These are phyloP conservation scores for Saccharomycopsis hybrid DNA, from an alignment of 1,139 yeast genomes.

Conservation along the genomic window DNA sequence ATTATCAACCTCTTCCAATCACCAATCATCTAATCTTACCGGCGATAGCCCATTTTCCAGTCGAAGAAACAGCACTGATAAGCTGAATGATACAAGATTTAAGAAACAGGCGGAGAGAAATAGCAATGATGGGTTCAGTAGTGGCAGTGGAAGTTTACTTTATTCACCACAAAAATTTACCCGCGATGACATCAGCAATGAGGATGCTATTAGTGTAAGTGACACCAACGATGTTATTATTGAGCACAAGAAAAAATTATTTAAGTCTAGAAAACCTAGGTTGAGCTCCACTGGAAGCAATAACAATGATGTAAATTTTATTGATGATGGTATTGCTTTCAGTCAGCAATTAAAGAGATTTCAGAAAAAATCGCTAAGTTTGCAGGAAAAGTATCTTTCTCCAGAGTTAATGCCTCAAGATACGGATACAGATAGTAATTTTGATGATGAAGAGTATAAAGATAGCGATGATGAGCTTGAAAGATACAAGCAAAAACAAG, in stretches of 20 bases:
- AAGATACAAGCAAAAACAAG: not conserved
- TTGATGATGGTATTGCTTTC: too few relatives aligned
- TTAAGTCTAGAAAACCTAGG: too few relatives aligned
- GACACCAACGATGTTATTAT: not conserved
- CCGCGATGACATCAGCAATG: not conserved
- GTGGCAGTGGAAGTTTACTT: not conserved
- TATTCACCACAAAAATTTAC: not conserved
- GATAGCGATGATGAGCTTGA: constrained; percentile 13
- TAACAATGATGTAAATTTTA: too few relatives aligned
- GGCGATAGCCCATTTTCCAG: not conserved
- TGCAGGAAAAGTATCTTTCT: too few relatives aligned
- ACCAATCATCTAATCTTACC: not conserved
- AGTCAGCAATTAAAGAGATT: too few relatives aligned
- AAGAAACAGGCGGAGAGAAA: not conserved
- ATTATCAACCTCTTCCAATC: not conserved
- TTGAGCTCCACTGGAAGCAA: too few relatives aligned
- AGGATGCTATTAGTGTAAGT: not conserved
- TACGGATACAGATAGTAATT: not conserved
- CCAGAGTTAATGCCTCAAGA: too few relatives aligned
- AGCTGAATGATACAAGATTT: not conserved
- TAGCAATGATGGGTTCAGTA: not conserved
- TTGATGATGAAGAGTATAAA: constrained; percentile 1
- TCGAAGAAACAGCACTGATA: not conserved
- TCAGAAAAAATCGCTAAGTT: too few relatives aligned
- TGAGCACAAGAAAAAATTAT: not conserved